A percentile compares a stretch with the other conserved stretches of the same genome.
Conservation (phyloP, 805 yeast species). For the Starmerella sp. region DNA sequence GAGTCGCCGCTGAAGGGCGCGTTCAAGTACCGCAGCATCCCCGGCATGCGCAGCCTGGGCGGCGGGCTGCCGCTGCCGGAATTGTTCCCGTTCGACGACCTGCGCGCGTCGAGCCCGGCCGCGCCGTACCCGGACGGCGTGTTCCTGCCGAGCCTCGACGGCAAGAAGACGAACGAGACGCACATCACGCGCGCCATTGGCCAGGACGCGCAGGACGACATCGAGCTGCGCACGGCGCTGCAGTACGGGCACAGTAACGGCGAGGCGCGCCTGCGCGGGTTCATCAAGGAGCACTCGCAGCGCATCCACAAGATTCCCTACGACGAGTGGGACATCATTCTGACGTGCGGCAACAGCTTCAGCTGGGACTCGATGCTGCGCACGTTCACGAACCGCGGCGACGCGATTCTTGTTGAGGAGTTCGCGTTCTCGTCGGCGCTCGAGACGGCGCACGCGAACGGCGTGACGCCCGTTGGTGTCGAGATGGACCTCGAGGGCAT, state of each 20-base stretch:
- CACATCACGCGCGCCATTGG: conserved; percentile 30
- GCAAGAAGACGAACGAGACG: conserved; percentile 26
- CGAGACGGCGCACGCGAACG: conserved; percentile 68
- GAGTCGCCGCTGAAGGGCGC: conserved; percentile 77
- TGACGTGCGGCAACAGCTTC: conserved; percentile 76
- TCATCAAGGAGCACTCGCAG: conserved; percentile 55
- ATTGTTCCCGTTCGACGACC: conserved; percentile 81
- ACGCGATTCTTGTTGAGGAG: conserved; percentile 69
- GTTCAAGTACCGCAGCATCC: conserved; percentile 61
- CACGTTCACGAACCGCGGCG: conserved; percentile 66
- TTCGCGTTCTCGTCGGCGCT: conserved; percentile 76
- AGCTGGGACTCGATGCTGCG: conserved; percentile 75
- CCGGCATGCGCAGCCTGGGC: conserved; percentile 76
- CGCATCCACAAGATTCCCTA: conserved; percentile 38
- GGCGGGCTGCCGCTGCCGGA: conserved; percentile 91
- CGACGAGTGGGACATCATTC: conserved; percentile 59
- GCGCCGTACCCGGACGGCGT: conserved; percentile 79
- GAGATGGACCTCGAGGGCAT: conserved; percentile 70
- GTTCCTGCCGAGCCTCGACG: conserved; percentile 20
- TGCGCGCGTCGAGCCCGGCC: conserved; percentile 46
- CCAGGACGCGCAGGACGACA: conserved; percentile 30
- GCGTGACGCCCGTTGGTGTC: conserved; percentile 56
- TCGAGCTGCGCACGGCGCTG: conserved; percentile 71
- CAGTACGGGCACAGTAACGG: conserved; percentile 87
- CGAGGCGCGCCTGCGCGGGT: conserved; percentile 54